Percentiles rank a stretch among this genome's conserved stretches.
Conservation (phyloP, 768 basidiomycete genomes). For the Boletus sp. region DNA sequence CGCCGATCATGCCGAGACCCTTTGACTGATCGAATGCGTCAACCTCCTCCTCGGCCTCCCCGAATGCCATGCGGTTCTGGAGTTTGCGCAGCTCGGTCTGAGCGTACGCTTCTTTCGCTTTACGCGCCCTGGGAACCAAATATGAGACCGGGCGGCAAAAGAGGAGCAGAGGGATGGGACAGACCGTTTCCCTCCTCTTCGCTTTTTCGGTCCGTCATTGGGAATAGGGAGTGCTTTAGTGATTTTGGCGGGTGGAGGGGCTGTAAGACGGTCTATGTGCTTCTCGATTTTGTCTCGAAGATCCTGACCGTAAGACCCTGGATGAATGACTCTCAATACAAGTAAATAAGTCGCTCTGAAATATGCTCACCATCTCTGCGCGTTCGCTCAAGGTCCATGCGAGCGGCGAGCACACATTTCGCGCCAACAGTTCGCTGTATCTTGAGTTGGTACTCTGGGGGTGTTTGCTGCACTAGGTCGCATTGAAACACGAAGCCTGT, state of each 20-base stretch:
- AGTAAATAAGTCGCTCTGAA: not conserved
- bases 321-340: conserved; percentile 1
- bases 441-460: conserved; percentile 87
- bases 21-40: conserved; percentile 98
- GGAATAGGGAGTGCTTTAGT: conserved; percentile 92
- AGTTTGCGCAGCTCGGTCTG: conserved; percentile 95
- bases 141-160: not conserved
- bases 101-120: conserved; percentile 97
- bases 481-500: conserved; percentile 98
- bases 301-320: conserved; percentile 77
- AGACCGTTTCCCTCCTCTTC: conserved; percentile 91
- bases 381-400: conserved; percentile 91
- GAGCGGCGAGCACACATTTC: conserved; percentile 83
- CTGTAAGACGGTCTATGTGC: conserved; percentile 86
- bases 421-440: conserved; percentile 93
- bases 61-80: conserved; percentile 96
- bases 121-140: conserved; percentile 66
- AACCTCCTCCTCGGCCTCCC: conserved; percentile 93
- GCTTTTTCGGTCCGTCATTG: conserved; percentile 93
- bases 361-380: conserved; percentile 68
- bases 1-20: conserved; percentile 96
- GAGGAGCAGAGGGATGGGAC: conserved; percentile 17
- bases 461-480: conserved; percentile 80
- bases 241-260: conserved; percentile 92
- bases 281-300: conserved; percentile 89